These are phyloP conservation scores for Quercus rubra DNA, from an alignment of 306 rosid species.

Conservation along the genomic window DNA sequence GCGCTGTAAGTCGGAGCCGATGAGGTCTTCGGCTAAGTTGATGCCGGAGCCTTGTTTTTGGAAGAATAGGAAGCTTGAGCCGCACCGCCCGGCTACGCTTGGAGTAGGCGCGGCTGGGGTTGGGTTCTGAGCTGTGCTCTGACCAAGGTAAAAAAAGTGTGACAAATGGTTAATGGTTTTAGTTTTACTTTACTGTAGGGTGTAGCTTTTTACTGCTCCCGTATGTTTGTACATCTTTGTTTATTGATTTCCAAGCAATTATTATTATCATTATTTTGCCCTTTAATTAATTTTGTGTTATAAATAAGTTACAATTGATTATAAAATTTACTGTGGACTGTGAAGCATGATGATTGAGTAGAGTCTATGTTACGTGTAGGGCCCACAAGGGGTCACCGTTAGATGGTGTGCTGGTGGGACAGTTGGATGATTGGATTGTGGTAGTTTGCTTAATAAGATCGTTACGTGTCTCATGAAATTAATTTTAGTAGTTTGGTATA, in stretches of 20 bases:
- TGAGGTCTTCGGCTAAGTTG: slow-evolving; percentile 62
- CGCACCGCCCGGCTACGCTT: slow-evolving; percentile 56
- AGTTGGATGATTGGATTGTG: not conserved
- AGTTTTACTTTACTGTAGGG: slow-evolving; percentile 21
- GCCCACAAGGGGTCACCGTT: not conserved
- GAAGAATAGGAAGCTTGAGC: slow-evolving; percentile 76
- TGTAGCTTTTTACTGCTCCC: slow-evolving; percentile 4
- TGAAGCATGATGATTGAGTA: not conserved
- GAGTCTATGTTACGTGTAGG: not conserved
- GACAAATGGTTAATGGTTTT: not conserved
- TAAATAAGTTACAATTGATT: no score
- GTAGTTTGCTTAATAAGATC: no score
- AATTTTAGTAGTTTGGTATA: slow-evolving; percentile 12
- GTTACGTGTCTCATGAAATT: not conserved
- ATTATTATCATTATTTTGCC: no score
- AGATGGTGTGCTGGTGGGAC: not conserved
- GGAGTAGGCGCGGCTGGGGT: slow-evolving; percentile 84
- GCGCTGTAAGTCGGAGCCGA: slow-evolving; percentile 96
- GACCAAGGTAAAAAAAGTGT: slow-evolving; percentile 6
- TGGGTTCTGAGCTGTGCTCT: slow-evolving; percentile 41
- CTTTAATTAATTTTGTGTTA: no score
- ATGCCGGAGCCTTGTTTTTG: slow-evolving; percentile 80
- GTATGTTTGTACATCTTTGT: slow-evolving; percentile 32
- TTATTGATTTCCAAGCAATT: slow-evolving; percentile 30
- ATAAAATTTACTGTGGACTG: no score